These are phyloP conservation scores for Diaporthe destruens DNA, from an alignment of 2,329 filamentous ascomycete species.

Conservation along the genomic window DNA sequence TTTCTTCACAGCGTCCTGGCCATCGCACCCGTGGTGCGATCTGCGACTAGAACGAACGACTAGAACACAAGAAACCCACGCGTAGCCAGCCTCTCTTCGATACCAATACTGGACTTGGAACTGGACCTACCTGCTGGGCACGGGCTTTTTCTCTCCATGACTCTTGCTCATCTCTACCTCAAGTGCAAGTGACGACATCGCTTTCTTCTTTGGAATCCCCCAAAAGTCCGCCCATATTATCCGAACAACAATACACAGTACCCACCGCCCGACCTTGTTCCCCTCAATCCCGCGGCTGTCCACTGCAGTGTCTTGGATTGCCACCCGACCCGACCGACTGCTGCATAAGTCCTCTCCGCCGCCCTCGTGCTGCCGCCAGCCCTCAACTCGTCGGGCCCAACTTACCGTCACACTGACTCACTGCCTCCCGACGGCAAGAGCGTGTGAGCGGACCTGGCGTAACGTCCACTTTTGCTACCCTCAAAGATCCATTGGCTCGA, in stretches of 20 bases:
- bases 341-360: slow-evolving; percentile 9
- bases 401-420: slow-evolving; percentile 38
- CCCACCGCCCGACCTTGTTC: slow-evolving; percentile 6
- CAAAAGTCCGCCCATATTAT: slow-evolving; percentile 30
- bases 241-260: slow-evolving; percentile 23
- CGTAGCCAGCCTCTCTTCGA: slow-evolving; percentile 3
- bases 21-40: slow-evolving; percentile 17
- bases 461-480: slow-evolving; percentile 23
- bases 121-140: slow-evolving; percentile 17
- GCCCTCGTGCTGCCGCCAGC: neutral
- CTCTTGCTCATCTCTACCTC: slow-evolving; percentile 27
- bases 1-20: slow-evolving; percentile 7
- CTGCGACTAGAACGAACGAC: slow-evolving; percentile 23
- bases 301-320: slow-evolving; percentile 22
- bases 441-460: slow-evolving; percentile 36
- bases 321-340: slow-evolving; percentile 28
- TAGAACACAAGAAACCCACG: slow-evolving; percentile 17
- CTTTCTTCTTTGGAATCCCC: slow-evolving; percentile 30
- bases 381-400: slow-evolving; percentile 16
- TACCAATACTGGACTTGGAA: no score
- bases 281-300: slow-evolving; percentile 10
- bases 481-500: slow-evolving; percentile 31
- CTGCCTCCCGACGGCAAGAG: slow-evolving; percentile 39
- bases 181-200: slow-evolving; percentile 38
- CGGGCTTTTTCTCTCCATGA: slow-evolving; percentile 33